Base-by-base conservation (phyloP, 2,329 filamentous ascomycete species). In the Didymella keratinophila region DNA sequence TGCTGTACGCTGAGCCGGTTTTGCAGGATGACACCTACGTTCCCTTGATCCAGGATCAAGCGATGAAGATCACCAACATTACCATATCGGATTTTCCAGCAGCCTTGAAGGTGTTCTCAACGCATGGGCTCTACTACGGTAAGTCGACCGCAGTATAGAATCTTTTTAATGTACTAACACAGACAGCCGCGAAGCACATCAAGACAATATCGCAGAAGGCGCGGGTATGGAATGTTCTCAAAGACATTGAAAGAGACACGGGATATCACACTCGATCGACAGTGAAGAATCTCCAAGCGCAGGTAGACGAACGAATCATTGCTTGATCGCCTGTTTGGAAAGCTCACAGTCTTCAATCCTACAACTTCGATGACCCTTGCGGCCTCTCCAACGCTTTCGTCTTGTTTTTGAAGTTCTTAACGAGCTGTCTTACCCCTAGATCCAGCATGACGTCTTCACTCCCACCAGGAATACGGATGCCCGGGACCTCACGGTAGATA, bases 391-490 rank as follows among this genome's bases (percentile, higher is more conserved):
- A 63, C 28, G 80, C 79, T 67, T 82, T 84, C 2, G 81, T 85
- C 76, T 87, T 84, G 12, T 76, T 79, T 68, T 85, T 80, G 71
- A 87, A 91, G 46, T 89, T 84, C 80, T 91, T 91, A 36, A 90
- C 87, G 57, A 91, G 75, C 73, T 92, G 89, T 14, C 89, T 78
- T 2, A 92, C 83, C 1, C 87, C 86, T 39, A 92, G 77, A 75
- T 92, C 89, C 11, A 91, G 78, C 78, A 92, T 81, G 2, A 92
- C 89, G 71, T 92, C 89, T 71, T 92, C 89, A 6, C 84, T 87
- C 1, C 89, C 89, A 49, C 89, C 89, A 0, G 87, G 87, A 43
- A 90, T 87, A 16, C 75, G 62, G 1, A 83, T 80, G 1, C 84
- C 86, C 1, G 86, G 85, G 0, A 89, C 86, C 68, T 90, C 87